Conservation (phyloP, 345 rosid species). For the Firmiana major region DNA sequence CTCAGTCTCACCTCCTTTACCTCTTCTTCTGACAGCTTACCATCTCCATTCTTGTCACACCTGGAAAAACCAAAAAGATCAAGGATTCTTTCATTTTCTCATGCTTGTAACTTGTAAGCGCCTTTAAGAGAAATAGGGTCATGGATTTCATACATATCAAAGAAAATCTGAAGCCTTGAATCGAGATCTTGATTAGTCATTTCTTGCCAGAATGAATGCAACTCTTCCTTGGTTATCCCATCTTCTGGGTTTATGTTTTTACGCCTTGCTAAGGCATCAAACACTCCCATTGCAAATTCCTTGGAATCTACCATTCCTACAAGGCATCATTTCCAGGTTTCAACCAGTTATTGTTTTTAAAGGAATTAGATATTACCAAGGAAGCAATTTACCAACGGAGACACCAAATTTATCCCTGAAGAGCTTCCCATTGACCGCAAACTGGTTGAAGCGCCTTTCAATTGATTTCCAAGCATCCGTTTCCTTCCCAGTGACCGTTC, state of each 20-base stretch:
- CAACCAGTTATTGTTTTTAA: background rate
- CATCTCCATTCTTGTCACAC: slow-evolving; percentile 98
- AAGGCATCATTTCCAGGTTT: background rate
- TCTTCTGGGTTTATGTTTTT: slow-evolving; percentile 39
- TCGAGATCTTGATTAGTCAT: slow-evolving; percentile 77
- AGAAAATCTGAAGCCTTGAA: slow-evolving; percentile 84
- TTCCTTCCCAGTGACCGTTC: slow-evolving; percentile 70
- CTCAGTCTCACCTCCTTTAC: slow-evolving; percentile 71
- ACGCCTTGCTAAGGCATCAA: slow-evolving; percentile 74
- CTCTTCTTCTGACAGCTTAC: slow-evolving; percentile 79
- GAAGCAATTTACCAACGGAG: slow-evolving; percentile 52
- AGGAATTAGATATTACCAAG: background rate
- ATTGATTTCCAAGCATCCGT: slow-evolving; percentile 77
- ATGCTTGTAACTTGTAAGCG: background rate
- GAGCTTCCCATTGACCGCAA: slow-evolving; percentile 54
- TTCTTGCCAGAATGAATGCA: slow-evolving; percentile 82
- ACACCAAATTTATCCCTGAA: slow-evolving; percentile 64
- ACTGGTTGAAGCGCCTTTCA: slow-evolving; percentile 69
- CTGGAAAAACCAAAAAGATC: slow-evolving; percentile 29
- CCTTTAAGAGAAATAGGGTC: background rate
- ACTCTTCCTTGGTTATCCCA: slow-evolving; percentile 64
- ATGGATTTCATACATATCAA: slow-evolving; percentile 62
- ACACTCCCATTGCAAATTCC: slow-evolving; percentile 80
- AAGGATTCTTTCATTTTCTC: background rate
- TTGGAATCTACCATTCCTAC: slow-evolving; percentile 86